These are phyloP conservation scores for Aspergillus bombycis DNA, from an alignment of 2,329 filamentous ascomycete genomes.

Conservation along the genomic window DNA sequence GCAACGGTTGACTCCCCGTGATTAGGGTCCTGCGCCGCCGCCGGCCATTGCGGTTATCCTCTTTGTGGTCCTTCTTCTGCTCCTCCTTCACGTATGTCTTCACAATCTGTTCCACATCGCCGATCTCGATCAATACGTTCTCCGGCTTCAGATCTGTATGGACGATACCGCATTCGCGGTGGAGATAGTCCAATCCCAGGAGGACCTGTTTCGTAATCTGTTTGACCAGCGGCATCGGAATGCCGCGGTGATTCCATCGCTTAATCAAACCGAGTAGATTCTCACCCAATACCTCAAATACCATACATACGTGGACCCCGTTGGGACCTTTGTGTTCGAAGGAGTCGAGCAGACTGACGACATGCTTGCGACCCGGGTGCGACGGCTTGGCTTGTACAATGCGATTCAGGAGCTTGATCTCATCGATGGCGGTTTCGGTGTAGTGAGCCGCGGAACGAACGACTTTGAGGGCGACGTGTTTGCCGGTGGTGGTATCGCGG, in stretches of 20 bases:
- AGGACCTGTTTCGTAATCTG: slow-evolving; percentile 99
- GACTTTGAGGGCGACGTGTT: slow-evolving; percentile 97
- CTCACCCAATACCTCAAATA: slow-evolving; percentile 96
- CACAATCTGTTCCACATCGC: slow-evolving; percentile 97
- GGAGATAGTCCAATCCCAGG: slow-evolving; percentile 91
- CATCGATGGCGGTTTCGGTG: slow-evolving; percentile 97
- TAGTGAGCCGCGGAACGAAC: slow-evolving; percentile 97
- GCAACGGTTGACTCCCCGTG: slow-evolving; percentile 93
- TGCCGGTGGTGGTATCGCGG: slow-evolving; percentile 82
- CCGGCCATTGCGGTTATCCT: slow-evolving; percentile 89
- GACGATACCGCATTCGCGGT: slow-evolving; percentile 97
- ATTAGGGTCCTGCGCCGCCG: slow-evolving; percentile 90
- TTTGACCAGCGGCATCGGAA: slow-evolving; percentile 94
- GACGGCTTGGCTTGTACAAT: slow-evolving; percentile 94
- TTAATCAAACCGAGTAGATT: slow-evolving; percentile 95
- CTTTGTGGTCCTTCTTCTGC: slow-evolving; percentile 70
- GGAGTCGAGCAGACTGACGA: slow-evolving; percentile 92
- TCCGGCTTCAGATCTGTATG: slow-evolving; percentile 97
- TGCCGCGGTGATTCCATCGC: slow-evolving; percentile 96
- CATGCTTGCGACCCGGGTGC: slow-evolving; percentile 91
- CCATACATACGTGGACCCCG: slow-evolving; percentile 97
- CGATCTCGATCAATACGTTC: slow-evolving; percentile 98
- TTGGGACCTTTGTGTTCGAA: slow-evolving; percentile 98
- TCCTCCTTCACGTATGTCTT: slow-evolving; percentile 87
- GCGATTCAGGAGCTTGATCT: slow-evolving; percentile 97